Percentiles rank a stretch among this genome's conserved stretches.
phyloP scores from a whole-genome alignment of 2,329 filamentous ascomycete genomes.

The Claviceps pusilla region DNA sequence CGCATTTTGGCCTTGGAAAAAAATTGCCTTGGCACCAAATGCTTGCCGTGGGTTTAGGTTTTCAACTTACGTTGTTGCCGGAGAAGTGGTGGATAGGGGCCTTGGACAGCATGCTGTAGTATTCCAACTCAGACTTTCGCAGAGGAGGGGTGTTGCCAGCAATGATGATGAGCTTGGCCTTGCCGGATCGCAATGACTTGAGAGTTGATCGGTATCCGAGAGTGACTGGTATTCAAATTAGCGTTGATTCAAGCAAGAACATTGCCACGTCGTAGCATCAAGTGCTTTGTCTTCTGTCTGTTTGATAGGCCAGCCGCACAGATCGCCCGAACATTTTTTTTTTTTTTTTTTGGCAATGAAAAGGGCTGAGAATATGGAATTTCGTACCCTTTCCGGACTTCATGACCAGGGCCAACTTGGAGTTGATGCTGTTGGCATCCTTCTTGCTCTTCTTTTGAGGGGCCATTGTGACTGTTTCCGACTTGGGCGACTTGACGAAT shows the following conservation, averaged over 20 bases:
- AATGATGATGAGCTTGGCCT: conserved; percentile 97
- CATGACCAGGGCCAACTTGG: conserved; percentile 47
- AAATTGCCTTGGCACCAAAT: neutral
- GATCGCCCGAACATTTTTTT: neutral
- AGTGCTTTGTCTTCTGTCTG: neutral
- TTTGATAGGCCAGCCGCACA: neutral
- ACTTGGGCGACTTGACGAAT: conserved; percentile 17
- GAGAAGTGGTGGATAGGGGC: conserved; percentile 93
- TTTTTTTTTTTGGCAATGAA: neutral
- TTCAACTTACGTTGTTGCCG: conserved; percentile 87
- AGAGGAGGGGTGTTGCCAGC: conserved; percentile 90
- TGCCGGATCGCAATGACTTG: conserved; percentile 84
- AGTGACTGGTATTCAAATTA: conserved; percentile 17
- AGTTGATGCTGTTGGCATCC: conserved; percentile 58
- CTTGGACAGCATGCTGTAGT: conserved; percentile 87
- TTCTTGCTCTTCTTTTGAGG: conserved; percentile 70
- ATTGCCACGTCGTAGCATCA: neutral
- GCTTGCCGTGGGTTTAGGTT: neutral
- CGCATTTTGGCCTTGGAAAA: neutral
- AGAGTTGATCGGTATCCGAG: conserved; percentile 35
- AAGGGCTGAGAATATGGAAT: neutral
- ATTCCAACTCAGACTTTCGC: conserved; percentile 94
- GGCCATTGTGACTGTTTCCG: conserved; percentile 42
- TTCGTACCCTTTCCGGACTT: conserved; percentile 60
- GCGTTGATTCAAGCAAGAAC: neutral